Conservation (phyloP, 2,329 filamentous ascomycete species). For the Akanthomyces lecanii region DNA sequence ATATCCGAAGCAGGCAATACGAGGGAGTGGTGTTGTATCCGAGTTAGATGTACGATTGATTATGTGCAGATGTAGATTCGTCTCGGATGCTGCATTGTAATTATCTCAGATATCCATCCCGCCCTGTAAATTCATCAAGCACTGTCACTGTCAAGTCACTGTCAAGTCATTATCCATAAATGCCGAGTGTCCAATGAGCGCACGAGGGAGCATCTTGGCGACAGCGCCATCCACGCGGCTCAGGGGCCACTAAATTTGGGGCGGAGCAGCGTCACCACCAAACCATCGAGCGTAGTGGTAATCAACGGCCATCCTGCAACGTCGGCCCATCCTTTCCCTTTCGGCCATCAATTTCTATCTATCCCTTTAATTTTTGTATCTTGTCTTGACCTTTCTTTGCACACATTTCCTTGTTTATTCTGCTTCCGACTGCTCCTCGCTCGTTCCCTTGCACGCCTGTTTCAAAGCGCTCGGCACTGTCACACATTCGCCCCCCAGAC, state of each 20-base stretch:
- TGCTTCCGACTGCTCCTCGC: not conserved
- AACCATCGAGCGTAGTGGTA: not conserved
- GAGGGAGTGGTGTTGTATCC: constrained; percentile 79
- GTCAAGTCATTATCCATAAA: not conserved
- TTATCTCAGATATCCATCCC: not conserved
- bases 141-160: not conserved
- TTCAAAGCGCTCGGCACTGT: constrained; percentile 3
- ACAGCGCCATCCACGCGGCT: constrained; percentile 2
- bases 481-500: not conserved
- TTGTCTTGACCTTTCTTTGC: not conserved
- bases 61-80: not conserved
- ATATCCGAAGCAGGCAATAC: constrained; percentile 86
- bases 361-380: constrained; percentile 3
- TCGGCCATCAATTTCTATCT: not conserved
- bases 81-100: constrained; percentile 6
- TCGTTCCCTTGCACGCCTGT: not conserved
- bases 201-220: not conserved
- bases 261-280: constrained; percentile 10
- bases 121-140: constrained; percentile 4
- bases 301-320: constrained; percentile 4
- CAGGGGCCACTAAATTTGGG: constrained; percentile 14
- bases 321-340: not conserved
- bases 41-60: constrained; percentile 28
- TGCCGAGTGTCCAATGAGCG: constrained; percentile 1
- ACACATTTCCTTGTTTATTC: not conserved